Evolutionary conservation across 768 basidiomycete genomes (phyloP).

Genomic region (Russula brevipes): DNA sequence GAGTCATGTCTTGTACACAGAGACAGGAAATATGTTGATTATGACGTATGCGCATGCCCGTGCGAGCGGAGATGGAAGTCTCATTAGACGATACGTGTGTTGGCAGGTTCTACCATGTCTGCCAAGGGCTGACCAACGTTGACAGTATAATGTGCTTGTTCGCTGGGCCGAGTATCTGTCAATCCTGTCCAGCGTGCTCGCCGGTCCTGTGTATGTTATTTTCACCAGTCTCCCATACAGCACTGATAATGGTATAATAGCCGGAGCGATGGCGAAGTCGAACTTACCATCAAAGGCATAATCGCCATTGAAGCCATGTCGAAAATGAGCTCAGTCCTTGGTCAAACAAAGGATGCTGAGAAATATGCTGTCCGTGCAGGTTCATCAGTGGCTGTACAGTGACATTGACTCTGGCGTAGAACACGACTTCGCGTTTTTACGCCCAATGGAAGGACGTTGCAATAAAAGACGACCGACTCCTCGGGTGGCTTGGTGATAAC

Average conservation of each 20-base stretch:
- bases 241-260: background rate
- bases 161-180: constrained; percentile 35
- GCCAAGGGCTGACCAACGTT: background rate
- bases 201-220: constrained; percentile 41
- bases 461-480: constrained; percentile 3
- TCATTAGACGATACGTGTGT: constrained; percentile 27
- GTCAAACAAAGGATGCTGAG: constrained; percentile 19
- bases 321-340: constrained; percentile 39
- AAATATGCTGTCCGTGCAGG: constrained; percentile 29
- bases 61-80: constrained; percentile 26
- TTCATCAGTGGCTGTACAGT: background rate
- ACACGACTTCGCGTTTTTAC: background rate
- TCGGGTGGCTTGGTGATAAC: constrained; percentile 6
- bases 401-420: constrained; percentile 3
- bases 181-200: constrained; percentile 41
- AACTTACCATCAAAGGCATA: constrained; percentile 67
- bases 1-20: constrained; percentile 1
- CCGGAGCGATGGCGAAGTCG: constrained; percentile 38
- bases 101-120: background rate
- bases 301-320: constrained; percentile 62
- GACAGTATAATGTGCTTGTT: constrained; percentile 29
- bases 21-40: constrained; percentile 36
- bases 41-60: constrained; percentile 32
- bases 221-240: constrained; percentile 42
- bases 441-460: constrained; percentile 15